phyloP scores from a whole-genome alignment of 2,329 filamentous ascomycete genomes.

The Helotiales sp. region DNA sequence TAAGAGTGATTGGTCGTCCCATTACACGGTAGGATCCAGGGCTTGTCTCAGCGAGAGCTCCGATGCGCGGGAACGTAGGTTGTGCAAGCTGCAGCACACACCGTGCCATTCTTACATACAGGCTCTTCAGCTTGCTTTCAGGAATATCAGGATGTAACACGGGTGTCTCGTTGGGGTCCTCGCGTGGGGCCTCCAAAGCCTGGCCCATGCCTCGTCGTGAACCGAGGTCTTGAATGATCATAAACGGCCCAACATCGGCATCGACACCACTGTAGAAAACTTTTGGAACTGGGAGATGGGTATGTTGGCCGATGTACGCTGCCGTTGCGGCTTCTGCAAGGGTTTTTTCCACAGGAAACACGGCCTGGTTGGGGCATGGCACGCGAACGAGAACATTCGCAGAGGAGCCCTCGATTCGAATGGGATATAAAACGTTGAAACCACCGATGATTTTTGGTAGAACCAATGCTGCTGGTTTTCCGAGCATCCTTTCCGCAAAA shows the following conservation, averaged over 20 bases:
- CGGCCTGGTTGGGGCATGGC: slow-evolving; percentile 10
- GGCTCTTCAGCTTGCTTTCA: slow-evolving; percentile 3
- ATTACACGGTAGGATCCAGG: slow-evolving; percentile 6
- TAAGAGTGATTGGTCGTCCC: slow-evolving; percentile 16
- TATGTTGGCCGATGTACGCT: slow-evolving; percentile 12
- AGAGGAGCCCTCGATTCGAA: slow-evolving; percentile 21
- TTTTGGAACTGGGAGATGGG: slow-evolving; percentile 11
- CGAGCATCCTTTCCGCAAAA: slow-evolving; percentile 17
- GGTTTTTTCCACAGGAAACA: slow-evolving; percentile 14
- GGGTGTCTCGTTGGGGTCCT: slow-evolving; percentile 34
- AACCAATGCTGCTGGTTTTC: slow-evolving; percentile 14
- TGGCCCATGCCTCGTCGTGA: slow-evolving; percentile 10
- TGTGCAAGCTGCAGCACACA: slow-evolving; percentile 15
- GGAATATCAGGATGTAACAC: slow-evolving; percentile 31
- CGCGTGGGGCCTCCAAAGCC: slow-evolving; percentile 6
- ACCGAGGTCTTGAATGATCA: slow-evolving; percentile 15
- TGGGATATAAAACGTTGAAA: slow-evolving; percentile 22
- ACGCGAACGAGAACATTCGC: slow-evolving; percentile 18
- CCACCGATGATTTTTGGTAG: slow-evolving; percentile 23
- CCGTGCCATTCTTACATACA: slow-evolving; percentile 16
- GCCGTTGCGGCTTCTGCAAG: slow-evolving; percentile 14
- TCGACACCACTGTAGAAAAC: slow-evolving; percentile 10
- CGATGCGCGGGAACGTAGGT: slow-evolving; percentile 18
- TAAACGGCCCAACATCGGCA: slow-evolving; percentile 18
- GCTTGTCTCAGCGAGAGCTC: slow-evolving; percentile 12